Evolutionary conservation across 2,329 filamentous ascomycete species (phyloP).

Genomic region (Pezicula neosporulosa): DNA sequence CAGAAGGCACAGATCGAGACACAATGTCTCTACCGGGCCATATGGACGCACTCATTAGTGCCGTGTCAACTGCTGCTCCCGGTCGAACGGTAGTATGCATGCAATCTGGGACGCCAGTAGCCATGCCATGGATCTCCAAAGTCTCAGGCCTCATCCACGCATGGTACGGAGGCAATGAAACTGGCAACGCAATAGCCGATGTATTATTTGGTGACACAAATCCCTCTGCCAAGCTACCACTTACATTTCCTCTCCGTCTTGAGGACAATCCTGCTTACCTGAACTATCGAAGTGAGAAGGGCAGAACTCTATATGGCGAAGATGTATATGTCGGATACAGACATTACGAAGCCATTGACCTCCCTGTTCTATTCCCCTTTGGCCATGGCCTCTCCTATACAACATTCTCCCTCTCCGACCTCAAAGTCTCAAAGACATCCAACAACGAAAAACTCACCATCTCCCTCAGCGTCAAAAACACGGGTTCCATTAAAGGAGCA

Average conservation of each 20-base stretch:
- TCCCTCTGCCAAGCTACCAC: slow-evolving; percentile 69
- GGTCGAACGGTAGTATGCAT: slow-evolving; percentile 67
- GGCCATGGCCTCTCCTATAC: slow-evolving; percentile 80
- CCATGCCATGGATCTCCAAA: slow-evolving; percentile 62
- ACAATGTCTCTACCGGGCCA: slow-evolving; percentile 74
- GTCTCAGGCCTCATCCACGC: slow-evolving; percentile 62
- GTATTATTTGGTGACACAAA: slow-evolving; percentile 70
- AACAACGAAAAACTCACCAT: slow-evolving; percentile 37
- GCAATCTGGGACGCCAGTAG: slow-evolving; percentile 70
- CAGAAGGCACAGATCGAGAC: slow-evolving; percentile 72
- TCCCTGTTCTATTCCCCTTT: slow-evolving; percentile 67
- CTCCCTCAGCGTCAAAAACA: slow-evolving; percentile 57
- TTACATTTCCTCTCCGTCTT: slow-evolving; percentile 64
- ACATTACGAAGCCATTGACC: slow-evolving; percentile 67
- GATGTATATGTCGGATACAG: slow-evolving; percentile 77
- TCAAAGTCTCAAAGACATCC: slow-evolving; percentile 37
- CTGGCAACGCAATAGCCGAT: slow-evolving; percentile 74
- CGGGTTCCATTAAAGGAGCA: slow-evolving; percentile 45
- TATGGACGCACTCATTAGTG: slow-evolving; percentile 64
- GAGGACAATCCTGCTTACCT: slow-evolving; percentile 72
- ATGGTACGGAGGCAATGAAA: slow-evolving; percentile 82
- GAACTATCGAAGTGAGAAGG: slow-evolving; percentile 67
- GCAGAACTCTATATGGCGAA: slow-evolving; percentile 71
- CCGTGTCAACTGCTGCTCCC: slow-evolving; percentile 62
- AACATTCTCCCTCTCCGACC: slow-evolving; percentile 52